phyloP scores from a whole-genome alignment of 2,329 filamentous ascomycete genomes.

The Aureobasidium musti region DNA sequence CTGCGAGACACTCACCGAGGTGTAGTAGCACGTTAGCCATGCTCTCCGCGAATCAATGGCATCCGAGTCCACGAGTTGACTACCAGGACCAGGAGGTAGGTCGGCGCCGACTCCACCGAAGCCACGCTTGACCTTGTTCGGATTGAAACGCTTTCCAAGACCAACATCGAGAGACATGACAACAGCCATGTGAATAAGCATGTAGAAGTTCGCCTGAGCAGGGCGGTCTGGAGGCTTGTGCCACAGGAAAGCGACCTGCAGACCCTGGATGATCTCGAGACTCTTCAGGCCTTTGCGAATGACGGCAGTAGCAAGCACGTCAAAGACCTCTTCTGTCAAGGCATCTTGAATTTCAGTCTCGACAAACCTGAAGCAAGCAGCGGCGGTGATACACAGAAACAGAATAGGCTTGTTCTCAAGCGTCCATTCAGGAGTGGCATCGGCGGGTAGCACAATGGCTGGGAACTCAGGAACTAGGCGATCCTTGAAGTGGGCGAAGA shows the following conservation, averaged over 20 bases:
- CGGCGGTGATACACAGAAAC: conserved; percentile 59
- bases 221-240: conserved; percentile 81
- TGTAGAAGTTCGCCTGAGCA: conserved; percentile 87
- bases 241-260: conserved; percentile 77
- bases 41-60: conserved; percentile 60
- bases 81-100: conserved; percentile 38
- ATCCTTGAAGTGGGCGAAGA: conserved; percentile 60
- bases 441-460: conserved; percentile 58
- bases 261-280: conserved; percentile 77
- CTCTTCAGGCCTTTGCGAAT: conserved; percentile 77
- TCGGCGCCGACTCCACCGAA: conserved; percentile 41
- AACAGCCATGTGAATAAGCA: conserved; percentile 77
- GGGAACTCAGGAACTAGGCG: conserved; percentile 59
- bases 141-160: conserved; percentile 61
- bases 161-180: conserved; percentile 84
- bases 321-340: conserved; percentile 69
- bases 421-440: conserved; percentile 56
- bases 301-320: conserved; percentile 71
- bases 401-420: conserved; percentile 61
- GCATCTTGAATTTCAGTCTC: conserved; percentile 41
- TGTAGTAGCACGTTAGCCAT: conserved; percentile 63
- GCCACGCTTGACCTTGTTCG: conserved; percentile 41
- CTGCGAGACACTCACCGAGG: conserved; percentile 61
- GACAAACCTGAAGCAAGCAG: conserved; percentile 48
- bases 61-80: conserved; percentile 48